Conservation (phyloP, 129 eudicot genomes). For the Smallanthus sonchifolius region DNA sequence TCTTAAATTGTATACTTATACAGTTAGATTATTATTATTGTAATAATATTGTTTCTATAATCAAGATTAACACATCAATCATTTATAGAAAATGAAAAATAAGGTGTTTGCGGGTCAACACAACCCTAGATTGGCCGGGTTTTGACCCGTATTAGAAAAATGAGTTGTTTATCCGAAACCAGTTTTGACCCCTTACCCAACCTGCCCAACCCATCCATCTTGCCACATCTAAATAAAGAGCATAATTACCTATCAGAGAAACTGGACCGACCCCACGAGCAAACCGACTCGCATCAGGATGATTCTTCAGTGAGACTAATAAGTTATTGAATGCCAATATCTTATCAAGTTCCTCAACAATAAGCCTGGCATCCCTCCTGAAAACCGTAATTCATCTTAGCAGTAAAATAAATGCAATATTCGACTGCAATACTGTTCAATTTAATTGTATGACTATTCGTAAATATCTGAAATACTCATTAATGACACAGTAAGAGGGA, state of each 20-base stretch:
- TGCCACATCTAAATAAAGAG: conserved; percentile 10
- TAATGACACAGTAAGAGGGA: neutral
- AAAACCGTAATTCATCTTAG: conserved; percentile 6
- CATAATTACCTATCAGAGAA: conserved; percentile 57
- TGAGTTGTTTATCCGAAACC: neutral
- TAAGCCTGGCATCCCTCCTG: conserved; percentile 53
- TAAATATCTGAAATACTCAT: neutral
- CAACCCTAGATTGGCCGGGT: neutral
- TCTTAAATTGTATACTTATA: neutral
- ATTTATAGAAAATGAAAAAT: neutral
- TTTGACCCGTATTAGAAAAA: neutral
- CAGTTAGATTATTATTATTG: neutral
- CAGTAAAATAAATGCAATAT: conserved; percentile 5
- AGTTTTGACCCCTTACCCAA: neutral
- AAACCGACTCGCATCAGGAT: conserved; percentile 79
- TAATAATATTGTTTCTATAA: neutral
- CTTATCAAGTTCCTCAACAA: conserved; percentile 80
- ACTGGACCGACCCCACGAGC: conserved; percentile 90
- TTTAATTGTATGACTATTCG: neutral
- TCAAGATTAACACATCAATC: neutral
- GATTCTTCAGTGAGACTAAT: conserved; percentile 65
- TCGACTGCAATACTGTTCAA: conserved; percentile 9
- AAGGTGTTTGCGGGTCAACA: neutral
- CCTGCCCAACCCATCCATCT: neutral
- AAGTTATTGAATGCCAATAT: conserved; percentile 60